phyloP scores from a whole-genome alignment of 495 filamentous ascomycete genomes.

The Neurospora sp. region DNA sequence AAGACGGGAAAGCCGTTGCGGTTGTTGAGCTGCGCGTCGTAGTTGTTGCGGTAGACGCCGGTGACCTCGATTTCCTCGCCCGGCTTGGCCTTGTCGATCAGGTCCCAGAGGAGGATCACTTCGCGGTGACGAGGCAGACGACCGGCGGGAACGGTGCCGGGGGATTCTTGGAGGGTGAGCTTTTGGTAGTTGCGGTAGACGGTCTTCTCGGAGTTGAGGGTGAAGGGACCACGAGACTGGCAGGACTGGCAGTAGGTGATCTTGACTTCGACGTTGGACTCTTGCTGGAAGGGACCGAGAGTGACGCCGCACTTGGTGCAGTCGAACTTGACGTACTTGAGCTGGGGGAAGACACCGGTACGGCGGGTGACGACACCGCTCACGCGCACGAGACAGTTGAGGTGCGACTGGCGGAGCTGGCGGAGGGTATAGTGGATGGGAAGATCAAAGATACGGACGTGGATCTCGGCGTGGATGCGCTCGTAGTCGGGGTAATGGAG shows the following conservation, averaged over 20 bases:
- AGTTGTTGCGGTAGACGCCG: slow-evolving; percentile 97
- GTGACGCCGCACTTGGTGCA: slow-evolving; percentile 88
- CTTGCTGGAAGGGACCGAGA: slow-evolving; percentile 93
- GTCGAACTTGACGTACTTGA: slow-evolving; percentile 97
- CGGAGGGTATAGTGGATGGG: slow-evolving; percentile 95
- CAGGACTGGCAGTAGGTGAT: slow-evolving; percentile 96
- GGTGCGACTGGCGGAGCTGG: slow-evolving; percentile 88
- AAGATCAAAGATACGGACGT: slow-evolving; percentile 91
- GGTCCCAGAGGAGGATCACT: slow-evolving; percentile 91
- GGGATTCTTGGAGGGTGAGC: slow-evolving; percentile 92
- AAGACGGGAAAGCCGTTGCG: slow-evolving; percentile 99
- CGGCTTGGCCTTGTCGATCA: slow-evolving; percentile 94
- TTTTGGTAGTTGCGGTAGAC: slow-evolving; percentile 99
- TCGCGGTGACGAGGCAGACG: slow-evolving; percentile 92
- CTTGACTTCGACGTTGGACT: slow-evolving; percentile 90
- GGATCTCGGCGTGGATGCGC: slow-evolving; percentile 94
- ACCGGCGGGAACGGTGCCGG: slow-evolving; percentile 92
- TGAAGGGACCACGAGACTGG: slow-evolving; percentile 92
- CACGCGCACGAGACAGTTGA: slow-evolving; percentile 93
- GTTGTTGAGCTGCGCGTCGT: slow-evolving; percentile 94
- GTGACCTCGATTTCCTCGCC: slow-evolving; percentile 97
- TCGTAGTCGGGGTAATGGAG: slow-evolving; percentile 97
- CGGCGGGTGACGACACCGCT: slow-evolving; percentile 91
- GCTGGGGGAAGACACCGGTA: slow-evolving; percentile 94
- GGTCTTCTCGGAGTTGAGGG: slow-evolving; percentile 92